Evolutionary conservation across 2,329 filamentous ascomycete species (phyloP).

Genomic region (Trichoderma semiorbis): DNA sequence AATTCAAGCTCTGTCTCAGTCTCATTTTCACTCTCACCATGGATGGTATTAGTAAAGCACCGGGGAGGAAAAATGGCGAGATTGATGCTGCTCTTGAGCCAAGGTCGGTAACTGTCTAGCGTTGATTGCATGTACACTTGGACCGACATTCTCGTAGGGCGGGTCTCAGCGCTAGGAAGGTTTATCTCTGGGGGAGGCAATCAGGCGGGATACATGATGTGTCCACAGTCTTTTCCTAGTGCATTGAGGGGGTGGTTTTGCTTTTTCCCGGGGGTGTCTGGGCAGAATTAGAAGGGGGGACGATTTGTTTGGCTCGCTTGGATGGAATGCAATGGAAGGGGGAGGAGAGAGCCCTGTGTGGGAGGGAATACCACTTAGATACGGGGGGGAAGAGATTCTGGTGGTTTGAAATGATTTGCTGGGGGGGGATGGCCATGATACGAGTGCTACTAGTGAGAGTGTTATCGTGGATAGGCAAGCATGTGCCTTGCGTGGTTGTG

Average conservation of each 20-base stretch:
- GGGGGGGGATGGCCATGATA: background rate
- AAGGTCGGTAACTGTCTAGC: background rate
- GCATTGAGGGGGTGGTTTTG: background rate
- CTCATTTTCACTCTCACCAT: background rate
- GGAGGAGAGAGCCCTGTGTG: background rate
- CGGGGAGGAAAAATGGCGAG: background rate
- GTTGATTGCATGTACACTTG: constrained; percentile 3
- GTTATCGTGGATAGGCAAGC: background rate
- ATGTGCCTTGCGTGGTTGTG: background rate
- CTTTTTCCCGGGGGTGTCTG: background rate
- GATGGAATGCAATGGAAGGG: constrained; percentile 13
- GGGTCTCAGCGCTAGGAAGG: constrained; percentile 11
- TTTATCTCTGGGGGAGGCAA: constrained; percentile 13
- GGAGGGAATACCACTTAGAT: background rate
- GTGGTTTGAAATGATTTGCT: background rate
- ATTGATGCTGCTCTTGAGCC: background rate
- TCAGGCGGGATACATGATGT: background rate
- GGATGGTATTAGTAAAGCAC: background rate
- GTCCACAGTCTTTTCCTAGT: background rate
- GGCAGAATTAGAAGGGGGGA: background rate
- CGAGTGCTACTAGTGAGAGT: background rate
- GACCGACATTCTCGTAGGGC: background rate
- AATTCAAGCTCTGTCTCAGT: constrained; percentile 21
- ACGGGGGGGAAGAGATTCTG: background rate
- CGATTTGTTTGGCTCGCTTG: constrained; percentile 12